Conservation (phyloP, 1,139 yeast genomes). For the Nakaseomyces sp. region DNA sequence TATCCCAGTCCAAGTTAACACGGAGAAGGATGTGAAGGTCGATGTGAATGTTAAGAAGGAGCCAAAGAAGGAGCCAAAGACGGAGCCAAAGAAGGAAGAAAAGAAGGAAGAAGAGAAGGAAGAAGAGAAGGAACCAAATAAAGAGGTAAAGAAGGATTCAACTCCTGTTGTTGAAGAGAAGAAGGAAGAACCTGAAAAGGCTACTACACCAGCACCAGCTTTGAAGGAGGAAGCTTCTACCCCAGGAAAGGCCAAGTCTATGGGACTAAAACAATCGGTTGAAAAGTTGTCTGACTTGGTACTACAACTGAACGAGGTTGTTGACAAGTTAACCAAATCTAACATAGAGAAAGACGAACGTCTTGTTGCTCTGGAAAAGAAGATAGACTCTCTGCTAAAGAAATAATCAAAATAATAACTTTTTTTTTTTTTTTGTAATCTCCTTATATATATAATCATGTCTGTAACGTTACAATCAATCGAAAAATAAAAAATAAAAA, state of each 20-base stretch:
- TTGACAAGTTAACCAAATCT: slow-evolving; percentile 43
- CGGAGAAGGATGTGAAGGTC: slow-evolving; percentile 7
- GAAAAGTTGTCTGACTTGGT: slow-evolving; percentile 56
- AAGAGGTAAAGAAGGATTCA: not conserved
- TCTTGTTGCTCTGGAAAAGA: slow-evolving; percentile 38
- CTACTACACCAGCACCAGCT: slow-evolving; percentile 6
- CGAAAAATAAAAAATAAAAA: no score
- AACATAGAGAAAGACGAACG: slow-evolving; percentile 57
- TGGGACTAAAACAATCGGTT: slow-evolving; percentile 61
- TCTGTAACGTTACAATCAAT: not conserved
- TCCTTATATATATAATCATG: not conserved
- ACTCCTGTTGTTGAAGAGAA: not conserved
- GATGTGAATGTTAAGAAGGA: slow-evolving; percentile 1
- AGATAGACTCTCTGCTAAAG: slow-evolving; percentile 34
- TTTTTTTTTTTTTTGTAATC: not conserved
- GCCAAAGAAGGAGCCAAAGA: slow-evolving; percentile 8
- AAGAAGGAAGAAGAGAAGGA: slow-evolving; percentile 11
- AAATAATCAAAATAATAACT: not conserved
- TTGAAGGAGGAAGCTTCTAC: slow-evolving; percentile 11
- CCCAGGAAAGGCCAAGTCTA: slow-evolving; percentile 30
- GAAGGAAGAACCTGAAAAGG: slow-evolving; percentile 13
- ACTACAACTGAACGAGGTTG: slow-evolving; percentile 45
- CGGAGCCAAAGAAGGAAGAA: slow-evolving; percentile 7
- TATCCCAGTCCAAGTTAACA: slow-evolving; percentile 8
- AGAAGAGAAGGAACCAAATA: slow-evolving; percentile 4